Evolutionary conservation across 2,329 filamentous ascomycete genomes (phyloP).

Genomic region (Aspergillus alliaceus): DNA sequence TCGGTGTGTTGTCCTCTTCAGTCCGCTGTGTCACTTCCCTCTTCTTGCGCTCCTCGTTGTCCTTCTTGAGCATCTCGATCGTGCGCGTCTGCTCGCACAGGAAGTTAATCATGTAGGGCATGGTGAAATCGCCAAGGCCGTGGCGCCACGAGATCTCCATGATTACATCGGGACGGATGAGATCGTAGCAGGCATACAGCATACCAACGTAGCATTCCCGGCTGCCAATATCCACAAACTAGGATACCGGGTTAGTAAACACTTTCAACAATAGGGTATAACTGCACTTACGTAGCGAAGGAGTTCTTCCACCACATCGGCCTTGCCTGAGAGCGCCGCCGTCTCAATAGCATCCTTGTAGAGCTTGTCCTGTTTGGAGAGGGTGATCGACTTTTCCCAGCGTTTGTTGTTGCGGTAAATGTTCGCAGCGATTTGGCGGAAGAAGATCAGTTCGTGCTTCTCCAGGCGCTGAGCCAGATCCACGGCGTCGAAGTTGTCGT

Average conservation of each 20-base stretch:
- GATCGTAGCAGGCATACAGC: conserved; percentile 97
- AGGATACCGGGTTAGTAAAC: conserved; percentile 21
- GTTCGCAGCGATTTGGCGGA: conserved; percentile 95
- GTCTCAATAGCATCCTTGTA: conserved; percentile 99
- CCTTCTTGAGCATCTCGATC: conserved; percentile 81
- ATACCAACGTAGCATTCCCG: conserved; percentile 99
- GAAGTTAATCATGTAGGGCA: conserved; percentile 99
- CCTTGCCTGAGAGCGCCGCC: conserved; percentile 84
- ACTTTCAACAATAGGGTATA: not conserved
- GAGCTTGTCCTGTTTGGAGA: conserved; percentile 98
- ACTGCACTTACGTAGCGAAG: conserved; percentile 83
- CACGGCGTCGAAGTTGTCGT: conserved; percentile 97
- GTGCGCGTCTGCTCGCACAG: conserved; percentile 86
- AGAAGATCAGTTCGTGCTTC: conserved; percentile 98
- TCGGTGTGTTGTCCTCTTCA: conserved; percentile 90
- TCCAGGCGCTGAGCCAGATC: conserved; percentile 89
- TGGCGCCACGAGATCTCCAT: conserved; percentile 97
- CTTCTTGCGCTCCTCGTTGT: conserved; percentile 90
- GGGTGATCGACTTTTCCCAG: conserved; percentile 97
- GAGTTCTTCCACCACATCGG: conserved; percentile 91
- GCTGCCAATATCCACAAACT: conserved; percentile 99
- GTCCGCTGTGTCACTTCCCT: conserved; percentile 73
- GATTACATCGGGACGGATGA: conserved; percentile 88
- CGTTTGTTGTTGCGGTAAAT: conserved; percentile 99
- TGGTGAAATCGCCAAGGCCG: conserved; percentile 92